Percentiles rank a stretch among this genome's conserved stretches.
Conservation (phyloP, 2,329 filamentous ascomycete species). For the Paraphaeosphaeria sporulosa region DNA sequence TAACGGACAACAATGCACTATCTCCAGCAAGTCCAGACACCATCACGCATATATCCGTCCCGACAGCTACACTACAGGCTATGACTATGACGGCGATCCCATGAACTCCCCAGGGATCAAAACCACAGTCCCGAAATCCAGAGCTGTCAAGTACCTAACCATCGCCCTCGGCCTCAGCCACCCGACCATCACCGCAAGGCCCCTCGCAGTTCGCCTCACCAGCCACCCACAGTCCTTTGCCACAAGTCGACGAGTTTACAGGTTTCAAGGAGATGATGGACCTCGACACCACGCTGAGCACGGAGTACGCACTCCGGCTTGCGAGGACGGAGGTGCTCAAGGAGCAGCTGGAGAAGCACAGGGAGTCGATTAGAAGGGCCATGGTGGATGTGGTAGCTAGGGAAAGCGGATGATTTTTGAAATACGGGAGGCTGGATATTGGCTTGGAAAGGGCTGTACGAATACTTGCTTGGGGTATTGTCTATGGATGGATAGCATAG, state of each 20-base stretch:
- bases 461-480: neutral
- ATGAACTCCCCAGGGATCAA: neutral
- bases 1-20: neutral
- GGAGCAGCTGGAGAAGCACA: neutral
- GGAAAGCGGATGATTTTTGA: neutral
- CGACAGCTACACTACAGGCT: neutral
- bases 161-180: neutral
- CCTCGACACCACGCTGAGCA: neutral
- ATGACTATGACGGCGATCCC: neutral
- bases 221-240: neutral
- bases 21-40: neutral
- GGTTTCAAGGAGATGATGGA: neutral
- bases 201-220: neutral
- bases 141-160: neutral
- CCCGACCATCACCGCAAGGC: neutral
- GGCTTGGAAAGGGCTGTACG: neutral
- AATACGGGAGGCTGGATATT: neutral
- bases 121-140: neutral
- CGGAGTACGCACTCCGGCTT: neutral
- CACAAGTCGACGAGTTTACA: neutral
- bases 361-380: neutral
- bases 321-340: neutral
- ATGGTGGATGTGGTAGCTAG: neutral
- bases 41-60: neutral
- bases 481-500: no score